Base-by-base conservation (phyloP, 2,329 filamentous ascomycete genomes). In the Phaeosphaeria sp. region DNA sequence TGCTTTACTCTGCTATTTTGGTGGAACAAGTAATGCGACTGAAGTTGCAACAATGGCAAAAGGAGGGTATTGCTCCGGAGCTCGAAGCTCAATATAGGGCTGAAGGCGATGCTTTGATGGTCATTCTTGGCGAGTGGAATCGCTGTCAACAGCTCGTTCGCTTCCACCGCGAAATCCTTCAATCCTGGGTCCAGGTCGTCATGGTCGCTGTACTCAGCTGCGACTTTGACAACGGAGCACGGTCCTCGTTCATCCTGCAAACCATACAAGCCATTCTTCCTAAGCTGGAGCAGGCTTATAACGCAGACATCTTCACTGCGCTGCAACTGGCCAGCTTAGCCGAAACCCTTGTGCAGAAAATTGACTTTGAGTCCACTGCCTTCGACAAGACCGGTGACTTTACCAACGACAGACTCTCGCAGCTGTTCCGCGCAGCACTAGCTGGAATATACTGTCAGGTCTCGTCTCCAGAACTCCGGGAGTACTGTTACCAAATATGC, bases 401-500 rank as follows among this genome's bases (percentile, higher is more conserved):
- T 24, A 88, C 95, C 33, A 91, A 92, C 72, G 94, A 98, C 74
- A 92, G 95, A 71, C 84, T 98, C 0, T 93, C 93, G 72, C 91
- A 97, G 72, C 85, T 98, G 3, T 97, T 99, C 82, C 91, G 96
- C 61, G 87, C 92, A 40, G 93, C 91, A 60, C 82, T 97, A 15
- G 86, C 89, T 66, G 92, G 92, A 5, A 90, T 96, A 53, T 87
- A 89, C 63, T 88, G 90, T 60, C 89, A 91, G 71, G 85, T 88
- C 1, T 88, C 89, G 4, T 89, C 86, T 52, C 81, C 91, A 17
- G 84, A 88, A 53, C 81, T 99, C 40, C 89, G 95, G 50, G 88
- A 95, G 56, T 85, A 91, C 21, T 94, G 96, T 78, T 99, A 98
- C 77, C 91, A 91, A 69, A 96, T 97, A 67, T 93, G 91, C 79